Conservation (phyloP, 768 basidiomycete genomes). For the Lactarius deliciosus region DNA sequence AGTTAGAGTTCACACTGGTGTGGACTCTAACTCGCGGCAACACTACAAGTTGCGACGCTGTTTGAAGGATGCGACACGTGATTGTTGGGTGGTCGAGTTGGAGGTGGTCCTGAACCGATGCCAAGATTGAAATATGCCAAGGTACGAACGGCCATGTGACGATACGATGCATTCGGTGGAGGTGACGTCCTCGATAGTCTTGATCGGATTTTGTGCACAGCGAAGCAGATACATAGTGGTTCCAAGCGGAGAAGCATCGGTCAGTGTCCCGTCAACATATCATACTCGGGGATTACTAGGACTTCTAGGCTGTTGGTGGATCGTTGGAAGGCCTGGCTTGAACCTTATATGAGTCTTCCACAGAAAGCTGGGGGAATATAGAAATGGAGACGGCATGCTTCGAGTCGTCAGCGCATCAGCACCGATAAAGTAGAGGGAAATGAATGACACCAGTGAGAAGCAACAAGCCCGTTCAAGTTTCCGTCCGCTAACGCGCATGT, state of each 20-base stretch:
- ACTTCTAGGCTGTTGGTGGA: background rate
- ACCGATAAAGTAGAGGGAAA: background rate
- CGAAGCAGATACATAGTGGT: background rate
- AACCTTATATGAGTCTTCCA: background rate
- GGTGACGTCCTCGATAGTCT: too few species aligned
- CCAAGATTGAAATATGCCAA: slow-evolving; percentile 31
- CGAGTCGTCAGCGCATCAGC: background rate
- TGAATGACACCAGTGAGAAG: too few species aligned
- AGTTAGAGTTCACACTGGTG: too few species aligned
- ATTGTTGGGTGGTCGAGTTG: slow-evolving; percentile 25
- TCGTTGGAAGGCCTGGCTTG: background rate
- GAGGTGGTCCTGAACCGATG: slow-evolving; percentile 23
- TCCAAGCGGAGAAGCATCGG: background rate
- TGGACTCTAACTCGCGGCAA: too few species aligned
- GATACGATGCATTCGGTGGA: too few species aligned
- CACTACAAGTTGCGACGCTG: too few species aligned
- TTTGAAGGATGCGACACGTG: too few species aligned
- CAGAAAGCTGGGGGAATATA: background rate
- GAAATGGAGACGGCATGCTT: too few species aligned
- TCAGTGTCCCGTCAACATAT: background rate
- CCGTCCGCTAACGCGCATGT: too few species aligned
- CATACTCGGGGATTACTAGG: background rate
- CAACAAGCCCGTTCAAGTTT: too few species aligned
- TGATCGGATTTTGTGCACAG: background rate
- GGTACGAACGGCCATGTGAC: slow-evolving; percentile 24